Base-by-base conservation (phyloP, 2,329 filamentous ascomycete genomes). In the Fusarium coffeatum region DNA sequence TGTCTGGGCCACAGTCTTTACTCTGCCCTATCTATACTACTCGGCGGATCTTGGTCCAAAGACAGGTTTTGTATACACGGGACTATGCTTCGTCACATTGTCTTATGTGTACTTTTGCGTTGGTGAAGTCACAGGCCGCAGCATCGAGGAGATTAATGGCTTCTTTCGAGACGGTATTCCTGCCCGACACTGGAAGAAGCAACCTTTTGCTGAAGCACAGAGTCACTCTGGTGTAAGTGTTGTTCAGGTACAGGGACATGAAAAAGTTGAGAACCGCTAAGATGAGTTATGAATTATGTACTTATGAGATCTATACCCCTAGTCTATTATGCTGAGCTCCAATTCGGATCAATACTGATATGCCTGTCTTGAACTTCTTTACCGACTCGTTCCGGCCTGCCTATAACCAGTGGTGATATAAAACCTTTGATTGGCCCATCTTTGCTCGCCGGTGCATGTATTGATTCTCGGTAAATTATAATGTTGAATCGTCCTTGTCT, bases 1-100 rank as follows among this genome's bases (percentile, higher is more conserved):
- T 0, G 78, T 82, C 40, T 83, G 81, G 81, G 72, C 75, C 25
- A 80, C 76, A 15, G 78, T 79, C 32, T 83, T 82, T 56, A 81
- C 78, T 3, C 69, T 76, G 3, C 80, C 81, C 1, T 83, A 83
- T 48, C 69, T 83, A 10, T 83, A 83, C 73, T 83, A 82, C 74
- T 73, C 73, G 3, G 79, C 78, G 12, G 68, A 67, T 3, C 70
- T 81, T 1, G 80, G 81, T 0, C 80, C 80, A 5, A 81, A 78
- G 77, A 77, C 78, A 4, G 80, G 80, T 6, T 79, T 81, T 48
- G 73, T 81, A 2, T 81, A 80, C 43, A 77, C 78, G 0, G 80
- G 78, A 0, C 62, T 78, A 5, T 78, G 75, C 43, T 76, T 76
- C 23, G 68, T 80, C 25, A 78, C 79, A 0, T 66, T 75, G 55